Base-by-base conservation (phyloP, 208 protist genomes). In the Wallacemonas sp. region DNA sequence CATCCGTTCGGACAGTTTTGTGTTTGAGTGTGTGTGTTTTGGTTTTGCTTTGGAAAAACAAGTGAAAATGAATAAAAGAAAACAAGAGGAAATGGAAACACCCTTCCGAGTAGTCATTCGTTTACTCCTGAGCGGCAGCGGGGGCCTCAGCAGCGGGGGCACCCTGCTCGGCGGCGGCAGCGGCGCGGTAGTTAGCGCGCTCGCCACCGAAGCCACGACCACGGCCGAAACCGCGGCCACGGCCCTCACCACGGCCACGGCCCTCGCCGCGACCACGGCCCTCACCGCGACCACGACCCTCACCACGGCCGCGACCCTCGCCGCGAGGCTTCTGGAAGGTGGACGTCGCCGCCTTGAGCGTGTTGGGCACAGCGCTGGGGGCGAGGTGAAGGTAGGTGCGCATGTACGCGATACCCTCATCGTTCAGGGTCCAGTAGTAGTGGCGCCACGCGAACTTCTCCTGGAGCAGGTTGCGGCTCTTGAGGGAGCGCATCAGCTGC, bases 381-480 rank as follows among this genome's bases (percentile, higher is more conserved):
- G 90, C 79, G n/a, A 98, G 82, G 78, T 95, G 84, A 47, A 98
- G 90, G 82, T 94, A 96, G 38, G 88, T 78, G 64, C 96, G 87
- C 66, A 98, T 83, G 80, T 97, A 97, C 47, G 89, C 78, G 54
- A 98, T 77, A 70, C 96, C 96, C 54, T 90, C 82, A 59, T 97
- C 85, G 75, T 91, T 95, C 63, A 98, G 89, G 64, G 82, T 93
- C 89, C 88, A 97, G 89, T 98, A 98, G 85, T 92, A 97, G 77
- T 97, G 86, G 76, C 88, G 86, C 94, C 93, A 98, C 60, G 90
- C 87, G 68, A 94, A 98, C 75, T 91, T 79, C 85, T 98, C 91
- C 75, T 91, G 93, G 68, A 98, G 87, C 60, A 95, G 79, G 74
- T 77, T 82, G 70, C 89, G 89, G 82, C 89, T 95, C 81, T 92